Percentiles rank a stretch among this genome's conserved stretches.
phyloP scores from a whole-genome alignment of 306 rosid species.

The Dicorynia guianensis region DNA sequence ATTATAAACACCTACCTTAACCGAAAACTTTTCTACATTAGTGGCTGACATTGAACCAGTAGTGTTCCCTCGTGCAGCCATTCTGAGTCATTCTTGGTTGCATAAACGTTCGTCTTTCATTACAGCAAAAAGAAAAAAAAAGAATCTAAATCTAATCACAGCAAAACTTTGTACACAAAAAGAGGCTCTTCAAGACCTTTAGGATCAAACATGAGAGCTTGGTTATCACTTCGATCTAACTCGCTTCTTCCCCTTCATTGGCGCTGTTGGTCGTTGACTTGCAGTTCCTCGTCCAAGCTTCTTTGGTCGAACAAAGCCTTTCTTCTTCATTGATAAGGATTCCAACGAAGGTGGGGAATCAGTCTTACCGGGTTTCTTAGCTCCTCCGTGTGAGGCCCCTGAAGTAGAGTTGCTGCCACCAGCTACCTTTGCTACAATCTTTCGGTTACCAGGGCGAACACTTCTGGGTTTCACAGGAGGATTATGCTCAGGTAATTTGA shows the following conservation, averaged over 20 bases:
- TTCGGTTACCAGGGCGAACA: constrained; percentile 48
- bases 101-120: constrained; percentile 20
- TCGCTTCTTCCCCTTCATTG: constrained; percentile 64
- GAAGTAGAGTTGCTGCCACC: constrained; percentile 37
- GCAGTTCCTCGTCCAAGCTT: constrained; percentile 45
- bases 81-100: constrained; percentile 18
- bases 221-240: constrained; percentile 48
- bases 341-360: constrained; percentile 54
- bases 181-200: background rate
- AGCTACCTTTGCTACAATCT: constrained; percentile 42
- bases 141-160: constrained; percentile 24
- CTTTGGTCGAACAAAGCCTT: constrained; percentile 48
- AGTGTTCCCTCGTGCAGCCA: constrained; percentile 28
- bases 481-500: constrained; percentile 38
- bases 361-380: constrained; percentile 45
- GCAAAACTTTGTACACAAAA: constrained; percentile 41
- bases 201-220: constrained; percentile 14
- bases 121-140: background rate
- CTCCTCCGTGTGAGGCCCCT: constrained; percentile 46
- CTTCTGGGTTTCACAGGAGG: constrained; percentile 63
- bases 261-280: constrained; percentile 38
- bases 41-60: background rate
- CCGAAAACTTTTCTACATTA: background rate
- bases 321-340: constrained; percentile 51
- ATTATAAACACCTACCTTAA: background rate